Base-by-base conservation (phyloP, 495 filamentous ascomycete species). In the Xylaria nigripes region DNA sequence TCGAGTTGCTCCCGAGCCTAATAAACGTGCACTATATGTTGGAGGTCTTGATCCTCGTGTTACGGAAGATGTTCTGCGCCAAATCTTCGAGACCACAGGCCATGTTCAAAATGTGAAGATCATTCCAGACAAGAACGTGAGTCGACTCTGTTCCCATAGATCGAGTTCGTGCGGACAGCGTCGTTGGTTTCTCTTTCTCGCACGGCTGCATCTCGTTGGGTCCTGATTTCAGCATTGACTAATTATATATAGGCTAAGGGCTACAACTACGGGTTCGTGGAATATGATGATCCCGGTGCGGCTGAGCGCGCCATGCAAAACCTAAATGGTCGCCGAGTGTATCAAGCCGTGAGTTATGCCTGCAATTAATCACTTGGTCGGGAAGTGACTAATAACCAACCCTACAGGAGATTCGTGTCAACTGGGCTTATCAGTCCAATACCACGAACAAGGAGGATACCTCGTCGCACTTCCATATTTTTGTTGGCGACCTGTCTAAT, bases 401-500 rank as follows among this genome's bases (percentile, higher is more conserved):
- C n/a, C n/a, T 59, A 41, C 68, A 98, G 92, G 93, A 99, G 78
- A 99, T 99, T 58, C 88, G 91, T 47, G 93, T 99, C 60, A 99
- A 99, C 76, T 99, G 93, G 93, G 93, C 93, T 16, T 99, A 97
- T 62, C 93, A 97, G 73, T 95, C 91, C 58, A 99, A 95, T 76
- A 93, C 77, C 60, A 77, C 81, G 13, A 94, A 81, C 79, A 97
- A 97, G 72, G 93, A 99, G 72, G 93, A 99, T 61, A 99, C 93
- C 0, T 96, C 93, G 36, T 89, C 90, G 71, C 93, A 99, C 65
- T 99, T 95, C 77, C 93, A 99, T 71, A 96, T 99, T 64, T 99
- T 99, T 56, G 93, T 99, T 45, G 93, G 93, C 49, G 93, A 99
- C 71, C 76, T 99, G 42, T 96, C 92, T 58, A 99, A 99, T 58